These are phyloP conservation scores for Mortierella antarctica DNA, from an alignment of 192 early-diverging fungal species.

Conservation along the genomic window DNA sequence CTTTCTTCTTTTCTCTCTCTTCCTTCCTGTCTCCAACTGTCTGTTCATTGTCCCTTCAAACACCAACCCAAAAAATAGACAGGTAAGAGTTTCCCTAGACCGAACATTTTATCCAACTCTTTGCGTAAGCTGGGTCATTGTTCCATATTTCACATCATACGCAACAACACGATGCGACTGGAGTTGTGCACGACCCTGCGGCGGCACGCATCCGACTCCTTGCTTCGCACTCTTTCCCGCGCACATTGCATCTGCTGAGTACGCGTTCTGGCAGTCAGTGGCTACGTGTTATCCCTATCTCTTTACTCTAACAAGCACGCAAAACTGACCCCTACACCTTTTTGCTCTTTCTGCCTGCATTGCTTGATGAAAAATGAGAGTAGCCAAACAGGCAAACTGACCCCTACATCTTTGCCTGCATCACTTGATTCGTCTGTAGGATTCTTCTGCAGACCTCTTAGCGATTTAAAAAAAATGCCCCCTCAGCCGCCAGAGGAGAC, in stretches of 20 bases:
- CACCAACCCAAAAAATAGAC: background rate
- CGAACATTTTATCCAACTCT: background rate
- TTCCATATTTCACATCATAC: background rate
- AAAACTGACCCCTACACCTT: background rate
- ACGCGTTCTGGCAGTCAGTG: background rate
- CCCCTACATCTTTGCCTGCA: too few species aligned
- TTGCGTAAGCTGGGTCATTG: background rate
- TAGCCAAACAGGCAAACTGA: background rate
- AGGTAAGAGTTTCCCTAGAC: background rate
- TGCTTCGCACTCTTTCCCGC: background rate
- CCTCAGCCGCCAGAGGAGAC: constrained; percentile 33
- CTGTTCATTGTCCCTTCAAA: background rate
- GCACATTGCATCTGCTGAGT: too few species aligned
- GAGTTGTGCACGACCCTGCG: background rate
- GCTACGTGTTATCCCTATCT: background rate
- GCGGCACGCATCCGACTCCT: background rate
- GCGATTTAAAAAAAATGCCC: constrained; percentile 8
- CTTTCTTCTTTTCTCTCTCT: background rate
- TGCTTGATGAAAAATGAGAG: background rate
- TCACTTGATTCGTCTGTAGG: background rate
- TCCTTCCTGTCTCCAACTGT: background rate
- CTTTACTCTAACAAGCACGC: background rate
- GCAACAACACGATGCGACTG: background rate
- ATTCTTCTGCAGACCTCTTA: background rate
- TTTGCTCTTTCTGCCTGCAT: background rate